Base-by-base conservation (phyloP, 208 protist genomes). In the Wallacemonas rigidus region DNA sequence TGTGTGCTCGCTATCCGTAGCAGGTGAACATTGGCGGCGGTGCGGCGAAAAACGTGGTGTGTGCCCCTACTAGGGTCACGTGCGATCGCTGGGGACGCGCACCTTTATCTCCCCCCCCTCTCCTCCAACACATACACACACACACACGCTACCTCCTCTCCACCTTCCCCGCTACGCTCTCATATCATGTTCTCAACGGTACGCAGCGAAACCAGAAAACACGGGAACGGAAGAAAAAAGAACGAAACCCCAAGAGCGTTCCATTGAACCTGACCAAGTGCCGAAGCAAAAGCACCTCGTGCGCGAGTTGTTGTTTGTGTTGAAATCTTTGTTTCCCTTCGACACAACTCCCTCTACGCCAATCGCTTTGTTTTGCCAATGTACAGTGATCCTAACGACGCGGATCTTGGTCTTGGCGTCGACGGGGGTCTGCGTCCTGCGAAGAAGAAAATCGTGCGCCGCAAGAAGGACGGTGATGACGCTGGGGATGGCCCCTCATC, bases 381-480 rank as follows among this genome's bases (percentile, higher is more conserved):
- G 60, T 65, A 65, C 36, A 65, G 60, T 17, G 60, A 65, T n/a
- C 60, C 60, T 8, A 65, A 8, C 41, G 60, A 65, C 26, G n/a
- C 60, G 3, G 47, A 65, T 26, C 40, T 65, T 9, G 60, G 60
- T 17, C 7, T 11, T 7, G 60, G 60, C 60, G 44, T 8, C 36
- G 57, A 63, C 36, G 39, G 36, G 5, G 60, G 60, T 26, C 60
- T 65, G 5, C 60, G 60, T 5, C 60, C 60, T 3, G 53, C 47
- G 5, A 76, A 76, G 45, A 69, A 65, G 38, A 62, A 53, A 17
- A 47, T 76, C 36, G 44, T 76, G 14, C 72, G 72, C 44, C 45
- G 45, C 12, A 76, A 53, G 40, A 67, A 72, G 47, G 48, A 53
- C 3, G 15, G 7, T 14, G 72, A 72, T 26, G 51, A 62, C 17